A percentile compares a stretch with the other conserved stretches of the same genome.
Conservation (phyloP, 2,329 filamentous ascomycete genomes). For the Fusarium subglutinans region DNA sequence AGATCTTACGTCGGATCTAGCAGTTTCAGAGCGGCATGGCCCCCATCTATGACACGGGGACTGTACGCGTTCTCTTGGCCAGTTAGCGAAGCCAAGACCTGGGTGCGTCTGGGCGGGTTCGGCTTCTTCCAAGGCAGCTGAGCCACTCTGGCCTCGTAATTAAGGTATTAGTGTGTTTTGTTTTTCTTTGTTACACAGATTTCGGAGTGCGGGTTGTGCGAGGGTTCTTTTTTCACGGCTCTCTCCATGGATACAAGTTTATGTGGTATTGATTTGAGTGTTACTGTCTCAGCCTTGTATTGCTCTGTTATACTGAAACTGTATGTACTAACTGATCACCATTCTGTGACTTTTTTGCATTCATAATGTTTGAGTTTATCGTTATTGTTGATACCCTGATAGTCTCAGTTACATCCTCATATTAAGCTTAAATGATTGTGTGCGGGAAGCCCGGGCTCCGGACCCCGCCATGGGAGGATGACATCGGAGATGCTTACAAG, state of each 20-base stretch:
- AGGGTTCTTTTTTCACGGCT: not conserved
- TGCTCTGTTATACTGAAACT: not conserved
- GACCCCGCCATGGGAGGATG: not conserved
- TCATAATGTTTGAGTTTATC: too few relatives aligned
- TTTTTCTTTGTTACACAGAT: not conserved
- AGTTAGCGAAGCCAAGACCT: constrained; percentile 19
- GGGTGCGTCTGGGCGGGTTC: not conserved
- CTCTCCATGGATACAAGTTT: not conserved
- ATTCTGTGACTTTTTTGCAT: not conserved
- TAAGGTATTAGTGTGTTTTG: not conserved
- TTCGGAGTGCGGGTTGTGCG: not conserved
- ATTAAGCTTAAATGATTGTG: constrained; percentile 21
- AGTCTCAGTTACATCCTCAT: not conserved
- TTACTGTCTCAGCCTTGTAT: not conserved
- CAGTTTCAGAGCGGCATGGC: not conserved
- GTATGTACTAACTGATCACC: accelerated
- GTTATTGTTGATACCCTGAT: not conserved
- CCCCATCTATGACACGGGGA: constrained; percentile 23
- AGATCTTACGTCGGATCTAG: not conserved
- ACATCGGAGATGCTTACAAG: constrained; percentile 12
- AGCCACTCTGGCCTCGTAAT: constrained; percentile 30
- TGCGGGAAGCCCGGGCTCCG: not conserved
- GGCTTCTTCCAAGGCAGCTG: constrained; percentile 26
- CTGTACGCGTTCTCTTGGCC: constrained; percentile 3
- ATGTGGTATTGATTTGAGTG: not conserved